phyloP scores from a whole-genome alignment of 805 yeast genomes.

The Wickerhamomyces strasburgensis region DNA sequence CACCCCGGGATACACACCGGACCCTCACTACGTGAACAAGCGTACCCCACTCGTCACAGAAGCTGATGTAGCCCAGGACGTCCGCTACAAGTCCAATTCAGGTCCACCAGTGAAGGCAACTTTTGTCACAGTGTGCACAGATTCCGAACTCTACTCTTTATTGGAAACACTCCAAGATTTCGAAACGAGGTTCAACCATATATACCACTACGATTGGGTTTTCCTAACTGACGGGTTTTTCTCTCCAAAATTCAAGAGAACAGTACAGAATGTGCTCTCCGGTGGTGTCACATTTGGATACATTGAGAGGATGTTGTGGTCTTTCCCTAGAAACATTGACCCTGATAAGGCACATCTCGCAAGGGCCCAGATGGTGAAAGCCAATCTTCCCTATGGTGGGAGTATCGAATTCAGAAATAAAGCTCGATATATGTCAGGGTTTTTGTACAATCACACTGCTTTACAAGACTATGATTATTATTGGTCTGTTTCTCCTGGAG shows the following conservation, averaged over 20 bases:
- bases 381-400: slow-evolving; percentile 46
- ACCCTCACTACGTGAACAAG: not conserved
- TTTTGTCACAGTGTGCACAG: slow-evolving; percentile 29
- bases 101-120: slow-evolving; percentile 14
- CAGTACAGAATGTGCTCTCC: slow-evolving; percentile 41
- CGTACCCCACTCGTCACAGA: not conserved
- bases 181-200: slow-evolving; percentile 58
- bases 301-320: slow-evolving; percentile 58
- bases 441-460: slow-evolving; percentile 55
- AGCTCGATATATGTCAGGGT: slow-evolving; percentile 41
- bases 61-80: not conserved
- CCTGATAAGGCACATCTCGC: slow-evolving; percentile 36
- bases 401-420: slow-evolving; percentile 62
- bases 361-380: slow-evolving; percentile 35
- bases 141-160: slow-evolving; percentile 50
- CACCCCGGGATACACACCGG: not conserved
- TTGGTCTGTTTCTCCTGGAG: slow-evolving; percentile 73
- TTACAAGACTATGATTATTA: slow-evolving; percentile 55
- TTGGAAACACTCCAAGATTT: slow-evolving; percentile 51
- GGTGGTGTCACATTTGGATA: slow-evolving; percentile 58
- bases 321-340: slow-evolving; percentile 58
- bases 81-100: not conserved
- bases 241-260: slow-evolving; percentile 41
- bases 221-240: slow-evolving; percentile 65
- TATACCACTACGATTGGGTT: slow-evolving; percentile 68